Percentiles rank a stretch among this genome's conserved stretches.
Conservation (phyloP, 306 rosid species). For the Rosa multiflora region DNA sequence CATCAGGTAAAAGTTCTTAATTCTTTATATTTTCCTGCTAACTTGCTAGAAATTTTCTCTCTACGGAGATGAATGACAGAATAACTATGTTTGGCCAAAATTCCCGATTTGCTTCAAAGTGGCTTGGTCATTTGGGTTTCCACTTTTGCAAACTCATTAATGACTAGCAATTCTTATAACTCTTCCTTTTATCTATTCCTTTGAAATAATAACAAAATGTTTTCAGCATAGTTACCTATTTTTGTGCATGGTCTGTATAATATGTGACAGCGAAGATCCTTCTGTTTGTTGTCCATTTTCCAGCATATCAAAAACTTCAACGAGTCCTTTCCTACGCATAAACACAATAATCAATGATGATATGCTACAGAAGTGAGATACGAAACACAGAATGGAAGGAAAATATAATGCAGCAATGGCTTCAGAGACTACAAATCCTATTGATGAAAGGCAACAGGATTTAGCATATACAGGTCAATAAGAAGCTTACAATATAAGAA, state of each 20-base stretch:
- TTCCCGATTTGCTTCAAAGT: neutral
- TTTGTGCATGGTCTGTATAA: slow-evolving; percentile 67
- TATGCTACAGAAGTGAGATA: neutral
- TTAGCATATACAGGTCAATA: neutral
- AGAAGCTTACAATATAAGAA: neutral
- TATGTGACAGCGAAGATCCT: slow-evolving; percentile 49
- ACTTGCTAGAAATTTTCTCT: neutral
- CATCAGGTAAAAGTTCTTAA: neutral
- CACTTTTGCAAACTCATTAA: neutral
- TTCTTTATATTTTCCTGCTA: neutral
- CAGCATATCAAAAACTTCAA: slow-evolving; percentile 69
- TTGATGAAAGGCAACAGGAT: neutral
- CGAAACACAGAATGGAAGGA: slow-evolving; percentile 2
- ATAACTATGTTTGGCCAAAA: neutral
- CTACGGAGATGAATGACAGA: neutral
- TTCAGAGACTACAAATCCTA: neutral
- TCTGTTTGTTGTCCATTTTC: slow-evolving; percentile 60
- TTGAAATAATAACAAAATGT: neutral
- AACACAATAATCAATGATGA: slow-evolving; percentile 22
- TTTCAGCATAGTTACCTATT: slow-evolving; percentile 52
- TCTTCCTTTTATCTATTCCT: neutral
- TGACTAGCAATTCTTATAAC: neutral
- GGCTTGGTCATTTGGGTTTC: neutral
- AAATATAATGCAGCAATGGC: neutral
- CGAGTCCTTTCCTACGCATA: slow-evolving; percentile 75